A percentile compares a stretch with the other conserved stretches of the same genome.
phyloP scores from a whole-genome alignment of 345 rosid species.

The Triadica sebifera region DNA sequence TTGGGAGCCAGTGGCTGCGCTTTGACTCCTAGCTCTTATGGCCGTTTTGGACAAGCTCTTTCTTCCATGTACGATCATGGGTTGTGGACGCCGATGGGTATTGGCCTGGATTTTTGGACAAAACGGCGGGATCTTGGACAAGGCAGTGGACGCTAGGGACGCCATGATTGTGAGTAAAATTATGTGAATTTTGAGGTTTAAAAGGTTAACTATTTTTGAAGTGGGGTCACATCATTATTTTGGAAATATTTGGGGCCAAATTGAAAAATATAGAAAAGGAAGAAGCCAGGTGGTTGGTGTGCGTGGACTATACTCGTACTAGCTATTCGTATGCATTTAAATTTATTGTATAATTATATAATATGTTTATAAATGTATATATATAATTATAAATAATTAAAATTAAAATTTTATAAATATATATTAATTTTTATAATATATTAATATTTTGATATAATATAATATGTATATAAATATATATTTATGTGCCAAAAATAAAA shows the following conservation, averaged over 20 bases:
- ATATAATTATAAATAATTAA: too few relatives aligned
- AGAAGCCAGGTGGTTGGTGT: too few relatives aligned
- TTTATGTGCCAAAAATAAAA: too few relatives aligned
- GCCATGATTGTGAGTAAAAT: slow-evolving; percentile 25
- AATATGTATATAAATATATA: too few relatives aligned
- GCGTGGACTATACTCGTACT: too few relatives aligned
- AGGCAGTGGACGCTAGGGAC: slow-evolving; percentile 19
- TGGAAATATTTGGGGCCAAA: slow-evolving; percentile 1
- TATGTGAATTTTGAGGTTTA: neutral
- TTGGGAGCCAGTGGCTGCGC: slow-evolving; percentile 33
- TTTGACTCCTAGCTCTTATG: slow-evolving; percentile 40
- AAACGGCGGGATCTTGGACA: slow-evolving; percentile 22
- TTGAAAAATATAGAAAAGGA: neutral
- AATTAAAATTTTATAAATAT: too few relatives aligned
- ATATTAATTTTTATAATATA: too few relatives aligned
- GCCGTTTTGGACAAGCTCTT: slow-evolving; percentile 18
- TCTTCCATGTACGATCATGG: neutral
- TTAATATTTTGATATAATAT: too few relatives aligned
- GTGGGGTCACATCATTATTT: too few relatives aligned
- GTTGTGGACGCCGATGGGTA: slow-evolving; percentile 10
- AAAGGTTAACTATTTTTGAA: neutral
- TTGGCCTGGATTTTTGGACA: slow-evolving; percentile 17
- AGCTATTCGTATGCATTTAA: too few relatives aligned
- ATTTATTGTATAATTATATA: too few relatives aligned
- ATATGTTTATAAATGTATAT: too few relatives aligned